Base-by-base conservation (phyloP, 805 yeast species). In the Barnettozyma populi region DNA sequence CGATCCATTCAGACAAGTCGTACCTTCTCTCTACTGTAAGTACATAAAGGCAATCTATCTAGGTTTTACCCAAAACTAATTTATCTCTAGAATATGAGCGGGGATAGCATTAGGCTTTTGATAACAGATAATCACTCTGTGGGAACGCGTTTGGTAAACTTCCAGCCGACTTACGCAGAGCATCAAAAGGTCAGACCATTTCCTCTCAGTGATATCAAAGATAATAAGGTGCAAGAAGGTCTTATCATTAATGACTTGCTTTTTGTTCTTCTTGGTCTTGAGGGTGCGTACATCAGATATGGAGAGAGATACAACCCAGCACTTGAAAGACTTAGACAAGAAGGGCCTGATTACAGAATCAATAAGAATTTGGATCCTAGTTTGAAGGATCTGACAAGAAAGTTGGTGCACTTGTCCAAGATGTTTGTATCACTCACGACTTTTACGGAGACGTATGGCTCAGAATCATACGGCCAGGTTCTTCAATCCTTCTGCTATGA, bases 331-430 rank as follows among this genome's bases (percentile, higher is more conserved):
- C 70, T 74, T 31, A 62, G 75, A 39, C 65, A 84, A 4, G 62
- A 62, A 13, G 95, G 95, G 0, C 95, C 96, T 1, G 92, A 84
- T 50, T 90, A 76, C 64, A 75, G 79, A 52, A 76, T 89, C 23
- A 82, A 86, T 37, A 84, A 80, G 54, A 80, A 78, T 49, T 68
- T 94, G 57, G 95, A 88, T 57, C 74, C 85, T 1, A 78, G 90
- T 23, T 70, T 88, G 49, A 84, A 84, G 59, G 85, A 84, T 47
- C 73, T 88, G 14, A 75, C 89, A 9, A 78, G 78, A 55, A 72
- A 79, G 45, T 64, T 90, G 23, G 74, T 79, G 11, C 74, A 72
- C 43, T 68, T 75, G 41, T 96, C 96, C 0, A 81, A 80, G 52
- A 73, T 75, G 62, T 86, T 77, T 59, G 68, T 74, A 24, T 78